Evolutionary conservation across 768 basidiomycete species (phyloP), one percentile per base, ranked within the genome.

Genomic region (Suillus cothurnatus): DNA sequence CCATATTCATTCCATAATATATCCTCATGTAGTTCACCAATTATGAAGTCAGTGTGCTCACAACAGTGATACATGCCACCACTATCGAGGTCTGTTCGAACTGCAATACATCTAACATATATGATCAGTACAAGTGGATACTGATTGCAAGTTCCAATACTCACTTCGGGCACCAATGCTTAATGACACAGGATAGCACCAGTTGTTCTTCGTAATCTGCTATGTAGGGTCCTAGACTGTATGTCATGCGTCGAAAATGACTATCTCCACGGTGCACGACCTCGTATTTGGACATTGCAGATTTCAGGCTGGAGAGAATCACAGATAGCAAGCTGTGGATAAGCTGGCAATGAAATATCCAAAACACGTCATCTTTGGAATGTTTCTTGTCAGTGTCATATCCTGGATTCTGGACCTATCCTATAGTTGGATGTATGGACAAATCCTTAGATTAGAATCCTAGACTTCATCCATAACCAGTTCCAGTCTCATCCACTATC

Each of bases 201-300:
- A 49, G 11, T 64, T 81, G 80, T 62, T 82, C 79, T 1, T 76
- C 79, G 61, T 82, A 81, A 62, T 82, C 78, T 0, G 76, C 78
- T 64, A 82, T 80, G 50, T 79, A 78, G 1, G 78, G 74, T 1
- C 78, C 78, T 11, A 81, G 61, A 3, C 73, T 71, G 68, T 75
- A 80, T 19, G 80, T 71, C 2, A 64, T 71, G 8, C 68, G 62
- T 2, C 69, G 69, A 55, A 66, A 78, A 64, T 77, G 71, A 1
- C 76, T 74, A 69, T 81, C 79, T 2, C 64, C 67, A 56, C 73
- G 80, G 0, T 58, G 64, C 0, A 64, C 55, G 2, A 80, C 66
- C 23, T 67, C 61, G 0, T 76, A 71, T 14, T 52, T 67, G 0
- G 68, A 67, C 79, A 80, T 80, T 1, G 47, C 64, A 0, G 70